Conservation (phyloP, 805 yeast genomes). For the Yamadazyma tumulicola region DNA sequence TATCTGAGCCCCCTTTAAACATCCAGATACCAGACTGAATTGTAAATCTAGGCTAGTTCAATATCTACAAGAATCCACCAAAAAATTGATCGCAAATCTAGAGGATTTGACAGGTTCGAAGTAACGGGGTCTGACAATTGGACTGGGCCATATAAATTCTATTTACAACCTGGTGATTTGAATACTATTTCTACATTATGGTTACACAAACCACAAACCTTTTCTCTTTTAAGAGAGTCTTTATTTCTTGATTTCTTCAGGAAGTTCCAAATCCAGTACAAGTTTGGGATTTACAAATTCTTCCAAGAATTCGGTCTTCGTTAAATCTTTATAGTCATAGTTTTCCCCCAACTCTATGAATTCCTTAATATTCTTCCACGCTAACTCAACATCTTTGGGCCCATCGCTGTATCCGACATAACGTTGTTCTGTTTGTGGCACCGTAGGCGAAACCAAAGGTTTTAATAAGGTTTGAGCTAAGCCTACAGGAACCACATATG, state of each 20-base stretch:
- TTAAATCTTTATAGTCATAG: constrained; percentile 35
- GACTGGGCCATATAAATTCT: too few species aligned
- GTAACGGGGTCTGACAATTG: too few species aligned
- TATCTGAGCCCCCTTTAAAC: too few species aligned
- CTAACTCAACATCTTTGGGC: constrained; percentile 68
- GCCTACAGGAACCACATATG: constrained; percentile 76
- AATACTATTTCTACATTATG: too few species aligned
- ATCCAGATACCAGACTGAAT: too few species aligned
- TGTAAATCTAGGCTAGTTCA: too few species aligned
- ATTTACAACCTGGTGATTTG: too few species aligned
- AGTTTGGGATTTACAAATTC: constrained; percentile 31
- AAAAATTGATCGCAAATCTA: too few species aligned
- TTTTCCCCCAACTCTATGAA: constrained; percentile 72
- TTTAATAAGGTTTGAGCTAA: constrained; percentile 43
- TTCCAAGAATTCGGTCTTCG: constrained; percentile 31
- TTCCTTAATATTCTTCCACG: constrained; percentile 68
- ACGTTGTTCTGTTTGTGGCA: constrained; percentile 65
- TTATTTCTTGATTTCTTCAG: constrained; percentile 12
- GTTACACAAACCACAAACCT: too few species aligned
- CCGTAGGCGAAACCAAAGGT: constrained; percentile 74
- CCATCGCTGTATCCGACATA: constrained; percentile 70
- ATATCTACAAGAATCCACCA: too few species aligned
- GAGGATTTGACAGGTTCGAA: too few species aligned
- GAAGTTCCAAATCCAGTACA: constrained; percentile 14
- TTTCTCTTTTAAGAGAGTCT: too few species aligned